phyloP scores from a whole-genome alignment of 495 filamentous ascomycete species.

The Tuber borchii region DNA sequence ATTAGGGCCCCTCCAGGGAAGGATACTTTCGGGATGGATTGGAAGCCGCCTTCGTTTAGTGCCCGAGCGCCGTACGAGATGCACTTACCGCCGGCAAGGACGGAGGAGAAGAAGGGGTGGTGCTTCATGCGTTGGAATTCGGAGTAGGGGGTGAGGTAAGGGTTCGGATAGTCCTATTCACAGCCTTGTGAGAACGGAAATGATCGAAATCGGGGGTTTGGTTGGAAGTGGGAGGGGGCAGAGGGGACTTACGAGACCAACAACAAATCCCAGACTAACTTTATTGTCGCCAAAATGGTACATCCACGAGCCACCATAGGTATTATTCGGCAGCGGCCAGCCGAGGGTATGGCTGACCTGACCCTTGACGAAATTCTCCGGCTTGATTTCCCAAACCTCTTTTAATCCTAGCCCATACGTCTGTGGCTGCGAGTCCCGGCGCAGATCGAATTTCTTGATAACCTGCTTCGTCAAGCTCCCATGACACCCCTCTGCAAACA shows the following conservation, averaged over 20 bases:
- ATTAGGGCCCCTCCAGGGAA: constrained; percentile 96
- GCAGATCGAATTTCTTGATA: constrained; percentile 87
- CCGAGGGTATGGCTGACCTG: constrained; percentile 87
- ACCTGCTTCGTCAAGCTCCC: constrained; percentile 94
- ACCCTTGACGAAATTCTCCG: constrained; percentile 84
- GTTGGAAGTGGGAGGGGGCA: not conserved
- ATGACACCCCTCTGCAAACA: constrained; percentile 96
- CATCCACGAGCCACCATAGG: constrained; percentile 95
- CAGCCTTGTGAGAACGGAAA: not conserved
- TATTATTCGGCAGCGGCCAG: constrained; percentile 79
- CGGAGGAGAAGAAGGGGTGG: constrained; percentile 75
- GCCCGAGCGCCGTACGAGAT: constrained; percentile 94
- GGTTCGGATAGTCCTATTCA: constrained; percentile 76
- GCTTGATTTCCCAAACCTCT: constrained; percentile 94
- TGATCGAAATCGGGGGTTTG: not conserved
- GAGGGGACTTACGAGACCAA: constrained; percentile 55
- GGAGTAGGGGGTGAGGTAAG: constrained; percentile 88
- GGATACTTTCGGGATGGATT: constrained; percentile 91
- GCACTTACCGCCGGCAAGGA: constrained; percentile 89
- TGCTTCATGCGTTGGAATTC: constrained; percentile 99
- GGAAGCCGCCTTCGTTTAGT: constrained; percentile 91
- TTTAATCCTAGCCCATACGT: constrained; percentile 93
- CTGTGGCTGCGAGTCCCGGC: constrained; percentile 81
- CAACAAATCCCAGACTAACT: constrained; percentile 86
- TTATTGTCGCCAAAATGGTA: constrained; percentile 98